Conservation (phyloP, 257 asterid genomes). For the Nicotiana knightiana region DNA sequence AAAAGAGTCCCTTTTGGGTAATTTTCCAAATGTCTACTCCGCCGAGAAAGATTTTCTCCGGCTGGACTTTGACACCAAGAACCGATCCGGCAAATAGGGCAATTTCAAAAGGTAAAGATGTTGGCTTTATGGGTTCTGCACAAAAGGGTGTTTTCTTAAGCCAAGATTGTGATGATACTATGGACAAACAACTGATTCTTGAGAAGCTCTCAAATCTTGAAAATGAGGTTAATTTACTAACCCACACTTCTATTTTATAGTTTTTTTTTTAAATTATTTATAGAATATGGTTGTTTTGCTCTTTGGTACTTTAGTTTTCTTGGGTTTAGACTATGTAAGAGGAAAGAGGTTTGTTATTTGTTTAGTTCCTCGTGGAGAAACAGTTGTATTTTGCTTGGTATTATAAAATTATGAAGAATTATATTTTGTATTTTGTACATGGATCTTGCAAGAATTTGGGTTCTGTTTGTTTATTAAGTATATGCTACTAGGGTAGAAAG, state of each 20-base stretch:
- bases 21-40: slow-evolving; percentile 63
- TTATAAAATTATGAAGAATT: neutral
- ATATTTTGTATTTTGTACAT: neutral
- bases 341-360: neutral
- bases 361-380: neutral
- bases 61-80: slow-evolving; percentile 60
- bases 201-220: slow-evolving; percentile 58
- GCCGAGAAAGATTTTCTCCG: slow-evolving; percentile 49
- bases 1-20: neutral
- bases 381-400: neutral
- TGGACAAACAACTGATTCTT: slow-evolving; percentile 31
- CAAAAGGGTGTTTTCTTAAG: neutral
- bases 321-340: neutral
- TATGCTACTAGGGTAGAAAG: neutral
- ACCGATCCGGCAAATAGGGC: slow-evolving; percentile 28
- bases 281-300: neutral
- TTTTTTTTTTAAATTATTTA: neutral
- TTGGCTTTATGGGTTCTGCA: slow-evolving; percentile 22
- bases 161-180: neutral
- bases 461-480: neutral
- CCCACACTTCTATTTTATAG: neutral
- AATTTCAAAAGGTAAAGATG: slow-evolving; percentile 39
- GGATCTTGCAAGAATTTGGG: neutral
- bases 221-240: slow-evolving; percentile 50
- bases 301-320: neutral